Percentiles rank a stretch among this genome's conserved stretches.
These are phyloP conservation scores for Epichloe sibirici DNA, from an alignment of 2,329 filamentous ascomycete genomes.

Conservation along the genomic window DNA sequence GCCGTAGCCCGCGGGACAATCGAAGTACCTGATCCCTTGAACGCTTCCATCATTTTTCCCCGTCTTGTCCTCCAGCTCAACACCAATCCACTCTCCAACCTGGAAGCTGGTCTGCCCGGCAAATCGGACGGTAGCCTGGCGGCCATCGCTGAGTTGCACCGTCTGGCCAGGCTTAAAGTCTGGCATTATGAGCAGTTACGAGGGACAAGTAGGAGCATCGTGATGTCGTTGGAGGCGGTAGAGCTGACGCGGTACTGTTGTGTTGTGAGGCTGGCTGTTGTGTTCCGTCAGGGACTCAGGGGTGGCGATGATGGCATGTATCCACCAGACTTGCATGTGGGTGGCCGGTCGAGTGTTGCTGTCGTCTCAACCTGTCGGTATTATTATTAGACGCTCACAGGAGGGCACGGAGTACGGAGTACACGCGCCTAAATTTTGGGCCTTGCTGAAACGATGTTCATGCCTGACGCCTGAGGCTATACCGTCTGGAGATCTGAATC, in stretches of 20 bases:
- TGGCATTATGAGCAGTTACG: slow-evolving; percentile 32
- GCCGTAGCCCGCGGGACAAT: slow-evolving; percentile 61
- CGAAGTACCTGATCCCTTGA: slow-evolving; percentile 77
- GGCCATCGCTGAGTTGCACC: slow-evolving; percentile 68
- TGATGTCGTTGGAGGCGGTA: slow-evolving; percentile 9
- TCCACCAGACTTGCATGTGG: neutral
- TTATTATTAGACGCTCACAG: no score
- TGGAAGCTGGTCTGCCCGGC: slow-evolving; percentile 71
- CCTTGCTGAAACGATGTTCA: no score
- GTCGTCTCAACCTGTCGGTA: neutral
- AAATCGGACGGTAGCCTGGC: slow-evolving; percentile 67
- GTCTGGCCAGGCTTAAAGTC: slow-evolving; percentile 56
- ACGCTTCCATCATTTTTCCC: slow-evolving; percentile 95
- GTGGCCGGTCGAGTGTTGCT: neutral
- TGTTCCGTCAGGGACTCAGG: slow-evolving; percentile 1
- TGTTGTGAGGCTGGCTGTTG: neutral
- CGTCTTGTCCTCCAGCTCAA: slow-evolving; percentile 68
- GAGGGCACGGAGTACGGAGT: no score
- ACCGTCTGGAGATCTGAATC: neutral
- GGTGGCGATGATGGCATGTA: neutral
- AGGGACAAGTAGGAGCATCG: slow-evolving; percentile 19
- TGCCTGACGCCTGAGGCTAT: neutral
- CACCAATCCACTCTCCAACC: slow-evolving; percentile 73
- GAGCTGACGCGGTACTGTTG: neutral
- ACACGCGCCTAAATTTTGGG: no score